Percentiles rank a stretch among this genome's conserved stretches.
These are phyloP conservation scores for Euphrasia confusa DNA, from an alignment of 257 asterid genomes.

Conservation along the genomic window DNA sequence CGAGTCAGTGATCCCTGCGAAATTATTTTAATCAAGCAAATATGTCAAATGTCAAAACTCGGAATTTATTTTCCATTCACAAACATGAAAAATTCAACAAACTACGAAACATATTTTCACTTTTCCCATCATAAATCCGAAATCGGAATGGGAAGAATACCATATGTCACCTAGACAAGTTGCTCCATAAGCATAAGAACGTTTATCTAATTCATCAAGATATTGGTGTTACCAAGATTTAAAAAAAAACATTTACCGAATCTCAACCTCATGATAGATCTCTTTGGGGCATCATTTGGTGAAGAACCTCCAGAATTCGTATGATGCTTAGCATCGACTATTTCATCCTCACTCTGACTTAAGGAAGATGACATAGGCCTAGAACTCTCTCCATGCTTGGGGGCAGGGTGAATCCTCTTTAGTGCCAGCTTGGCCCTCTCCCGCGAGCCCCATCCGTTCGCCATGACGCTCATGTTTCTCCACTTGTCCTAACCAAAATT, in stretches of 20 bases:
- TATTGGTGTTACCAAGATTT: neutral
- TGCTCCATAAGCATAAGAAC: slow-evolving; percentile 11
- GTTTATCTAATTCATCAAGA: slow-evolving; percentile 9
- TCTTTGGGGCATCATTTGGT: slow-evolving; percentile 5
- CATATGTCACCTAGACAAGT: neutral
- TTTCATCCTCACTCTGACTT: slow-evolving; percentile 14
- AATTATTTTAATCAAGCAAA: slow-evolving; percentile 13
- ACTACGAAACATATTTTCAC: no score
- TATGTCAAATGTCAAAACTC: neutral
- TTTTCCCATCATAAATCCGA: no score
- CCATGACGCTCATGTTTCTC: slow-evolving; percentile 99
- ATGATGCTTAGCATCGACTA: neutral
- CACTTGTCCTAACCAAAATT: slow-evolving; percentile 70
- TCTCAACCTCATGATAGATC: slow-evolving; percentile 5
- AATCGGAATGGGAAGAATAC: no score
- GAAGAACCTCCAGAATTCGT: slow-evolving; percentile 1
- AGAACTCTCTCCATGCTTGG: slow-evolving; percentile 63
- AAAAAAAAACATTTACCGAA: neutral
- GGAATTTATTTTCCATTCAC: no score
- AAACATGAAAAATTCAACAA: no score
- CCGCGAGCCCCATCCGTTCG: slow-evolving; percentile 88
- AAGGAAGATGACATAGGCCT: slow-evolving; percentile 30
- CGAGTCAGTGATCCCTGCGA: slow-evolving; percentile 16
- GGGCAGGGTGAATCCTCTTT: slow-evolving; percentile 54
- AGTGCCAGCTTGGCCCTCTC: slow-evolving; percentile 75